A percentile compares a stretch with the other conserved stretches of the same genome.
phyloP scores from a whole-genome alignment of 352 stramenopile genomes.

The Pythium plurisporium region DNA sequence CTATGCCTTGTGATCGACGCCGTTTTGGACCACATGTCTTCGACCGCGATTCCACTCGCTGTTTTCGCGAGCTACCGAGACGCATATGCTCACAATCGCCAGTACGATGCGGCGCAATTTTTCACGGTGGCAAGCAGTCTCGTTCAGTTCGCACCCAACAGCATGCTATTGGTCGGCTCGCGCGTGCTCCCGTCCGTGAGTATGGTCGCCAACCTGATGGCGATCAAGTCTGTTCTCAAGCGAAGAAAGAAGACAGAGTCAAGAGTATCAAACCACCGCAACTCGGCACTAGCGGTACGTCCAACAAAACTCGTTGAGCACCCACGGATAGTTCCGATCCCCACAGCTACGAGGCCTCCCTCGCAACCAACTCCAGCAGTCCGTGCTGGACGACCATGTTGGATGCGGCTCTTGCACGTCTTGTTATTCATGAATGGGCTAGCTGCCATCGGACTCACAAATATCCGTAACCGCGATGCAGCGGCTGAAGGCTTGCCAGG shows the following conservation, averaged over 20 bases:
- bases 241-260: not conserved
- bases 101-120: too few relatives aligned
- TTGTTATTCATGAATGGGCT: not conserved
- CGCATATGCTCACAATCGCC: too few relatives aligned
- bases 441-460: not conserved
- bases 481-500: not conserved
- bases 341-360: too few relatives aligned
- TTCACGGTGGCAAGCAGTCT: too few relatives aligned
- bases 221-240: constrained; percentile 9
- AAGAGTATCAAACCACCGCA: too few relatives aligned
- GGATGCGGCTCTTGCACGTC: not conserved
- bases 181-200: not conserved
- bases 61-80: constrained; percentile 8
- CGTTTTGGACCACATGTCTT: constrained; percentile 9
- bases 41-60: not conserved
- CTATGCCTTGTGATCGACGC: constrained; percentile 10
- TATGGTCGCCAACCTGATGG: constrained; percentile 4
- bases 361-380: too few relatives aligned
- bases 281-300: too few relatives aligned
- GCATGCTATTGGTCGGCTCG: not conserved
- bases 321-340: too few relatives aligned
- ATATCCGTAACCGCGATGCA: not conserved
- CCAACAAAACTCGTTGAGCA: too few relatives aligned
- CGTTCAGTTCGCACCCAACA: not conserved
- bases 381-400: too few relatives aligned